Evolutionary conservation across 176 grass and related monocot genomes (phyloP).

Genomic region (Tuctoria greenei): DNA sequence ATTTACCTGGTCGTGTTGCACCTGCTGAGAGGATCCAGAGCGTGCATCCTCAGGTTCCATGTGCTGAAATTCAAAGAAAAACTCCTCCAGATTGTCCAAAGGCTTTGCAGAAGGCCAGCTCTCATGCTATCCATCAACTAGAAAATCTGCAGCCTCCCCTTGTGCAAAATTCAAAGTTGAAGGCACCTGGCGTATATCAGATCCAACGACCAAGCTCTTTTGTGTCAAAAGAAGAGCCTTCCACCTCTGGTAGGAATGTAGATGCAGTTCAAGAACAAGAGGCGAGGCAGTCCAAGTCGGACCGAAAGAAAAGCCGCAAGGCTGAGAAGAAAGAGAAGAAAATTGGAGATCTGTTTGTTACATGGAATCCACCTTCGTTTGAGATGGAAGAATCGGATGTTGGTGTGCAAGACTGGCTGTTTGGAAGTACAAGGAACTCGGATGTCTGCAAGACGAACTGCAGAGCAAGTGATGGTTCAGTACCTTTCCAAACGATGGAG

Average conservation of each 20-base stretch:
- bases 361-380: conserved; percentile 37
- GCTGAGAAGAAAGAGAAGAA: conserved; percentile 53
- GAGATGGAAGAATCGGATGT: conserved; percentile 8
- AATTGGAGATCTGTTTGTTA: conserved; percentile 44
- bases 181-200: not conserved
- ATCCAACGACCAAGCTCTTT: not conserved
- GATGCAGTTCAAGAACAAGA: not conserved
- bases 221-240: conserved; percentile 33
- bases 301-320: conserved; percentile 42
- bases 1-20: not conserved
- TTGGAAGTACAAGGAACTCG: conserved; percentile 26
- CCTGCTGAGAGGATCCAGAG: not conserved
- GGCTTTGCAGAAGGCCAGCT: not conserved
- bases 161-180: not conserved
- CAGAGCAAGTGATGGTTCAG: conserved; percentile 35
- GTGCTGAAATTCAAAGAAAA: conserved; percentile 26
- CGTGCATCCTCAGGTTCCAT: not conserved
- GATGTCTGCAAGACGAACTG: conserved; percentile 16
- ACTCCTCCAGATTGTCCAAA: not conserved
- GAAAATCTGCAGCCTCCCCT: not conserved
- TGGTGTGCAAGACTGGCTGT: conserved; percentile 41
- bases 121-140: not conserved
- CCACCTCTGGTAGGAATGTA: conserved; percentile 27
- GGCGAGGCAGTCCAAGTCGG: conserved; percentile 35
- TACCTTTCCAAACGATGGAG: conserved; percentile 13